Conservation (phyloP, 202 grass and related monocot species). For the Thinopyrum obtusiflorum region DNA sequence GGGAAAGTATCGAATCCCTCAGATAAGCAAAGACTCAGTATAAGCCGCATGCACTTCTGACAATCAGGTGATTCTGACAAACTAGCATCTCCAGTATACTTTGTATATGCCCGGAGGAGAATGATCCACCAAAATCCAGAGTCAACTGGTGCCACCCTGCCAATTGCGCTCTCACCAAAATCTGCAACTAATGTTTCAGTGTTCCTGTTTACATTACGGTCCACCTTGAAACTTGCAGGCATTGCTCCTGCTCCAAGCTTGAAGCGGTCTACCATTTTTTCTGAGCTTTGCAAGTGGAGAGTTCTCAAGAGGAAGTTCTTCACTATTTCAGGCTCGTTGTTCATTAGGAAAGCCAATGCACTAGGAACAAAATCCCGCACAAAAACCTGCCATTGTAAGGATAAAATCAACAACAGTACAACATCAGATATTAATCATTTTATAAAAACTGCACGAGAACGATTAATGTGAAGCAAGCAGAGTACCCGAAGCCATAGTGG, state of each 20-base stretch:
- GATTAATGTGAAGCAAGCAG: neutral
- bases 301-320: conserved; percentile 93
- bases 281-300: conserved; percentile 77
- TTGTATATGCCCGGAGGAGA: conserved; percentile 90
- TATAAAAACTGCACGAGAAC: neutral
- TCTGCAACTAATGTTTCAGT: conserved; percentile 78
- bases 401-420: neutral
- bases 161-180: conserved; percentile 90
- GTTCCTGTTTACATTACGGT: conserved; percentile 55
- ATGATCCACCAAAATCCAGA: conserved; percentile 99
- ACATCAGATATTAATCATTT: neutral
- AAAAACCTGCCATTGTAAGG: conserved; percentile 59
- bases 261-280: conserved; percentile 90
- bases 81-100: conserved; percentile 74
- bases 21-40: conserved; percentile 79
- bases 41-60: conserved; percentile 81
- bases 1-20: conserved; percentile 96
- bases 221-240: conserved; percentile 94
- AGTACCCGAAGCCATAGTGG: neutral
- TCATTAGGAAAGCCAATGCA: conserved; percentile 91
- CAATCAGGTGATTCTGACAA: conserved; percentile 79
- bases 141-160: conserved; percentile 85
- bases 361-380: conserved; percentile 90
- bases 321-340: conserved; percentile 84
- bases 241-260: conserved; percentile 90